A percentile compares a stretch with the other conserved stretches of the same genome.
phyloP scores from a whole-genome alignment of 2,329 filamentous ascomycete species.

The Hypoxylon sp. region DNA sequence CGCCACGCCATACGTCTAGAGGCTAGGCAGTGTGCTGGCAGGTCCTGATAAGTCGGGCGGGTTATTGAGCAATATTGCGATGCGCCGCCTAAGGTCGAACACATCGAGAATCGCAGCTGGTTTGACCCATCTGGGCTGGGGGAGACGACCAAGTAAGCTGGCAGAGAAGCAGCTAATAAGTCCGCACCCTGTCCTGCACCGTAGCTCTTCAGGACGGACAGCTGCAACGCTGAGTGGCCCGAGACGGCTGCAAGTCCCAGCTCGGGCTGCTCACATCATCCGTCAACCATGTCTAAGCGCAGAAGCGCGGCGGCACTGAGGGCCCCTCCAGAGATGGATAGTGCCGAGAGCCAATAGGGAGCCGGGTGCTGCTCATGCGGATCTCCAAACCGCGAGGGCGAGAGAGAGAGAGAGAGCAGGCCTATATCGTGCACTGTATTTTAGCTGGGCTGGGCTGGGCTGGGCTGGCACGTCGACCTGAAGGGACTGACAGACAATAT shows the following conservation, averaged over 20 bases:
- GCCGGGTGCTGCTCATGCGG: constrained; percentile 2
- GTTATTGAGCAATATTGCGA: constrained; percentile 13
- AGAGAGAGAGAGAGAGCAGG: not conserved
- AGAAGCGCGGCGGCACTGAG: constrained; percentile 25
- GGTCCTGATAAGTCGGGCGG: constrained; percentile 26
- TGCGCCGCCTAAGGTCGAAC: constrained; percentile 28
- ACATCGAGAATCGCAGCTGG: constrained; percentile 22
- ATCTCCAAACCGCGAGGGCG: not conserved
- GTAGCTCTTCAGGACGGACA: constrained; percentile 7
- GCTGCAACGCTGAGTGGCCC: constrained; percentile 18
- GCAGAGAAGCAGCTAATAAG: constrained; percentile 14
- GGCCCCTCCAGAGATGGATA: constrained; percentile 8
- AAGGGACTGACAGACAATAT: too few species aligned
- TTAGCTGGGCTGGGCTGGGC: not conserved
- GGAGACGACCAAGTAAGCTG: not conserved
- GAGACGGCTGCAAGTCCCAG: constrained; percentile 9
- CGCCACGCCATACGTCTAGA: constrained; percentile 22
- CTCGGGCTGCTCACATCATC: constrained; percentile 20
- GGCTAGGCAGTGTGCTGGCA: constrained; percentile 26
- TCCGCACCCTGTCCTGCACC: constrained; percentile 21
- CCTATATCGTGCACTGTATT: constrained; percentile 13
- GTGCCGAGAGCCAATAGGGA: constrained; percentile 12
- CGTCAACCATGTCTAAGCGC: constrained; percentile 10
- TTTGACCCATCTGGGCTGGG: constrained; percentile 5
- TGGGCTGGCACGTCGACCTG: not conserved